Base-by-base conservation (phyloP, 2,329 filamentous ascomycete genomes). In the Fusarium globosum region DNA sequence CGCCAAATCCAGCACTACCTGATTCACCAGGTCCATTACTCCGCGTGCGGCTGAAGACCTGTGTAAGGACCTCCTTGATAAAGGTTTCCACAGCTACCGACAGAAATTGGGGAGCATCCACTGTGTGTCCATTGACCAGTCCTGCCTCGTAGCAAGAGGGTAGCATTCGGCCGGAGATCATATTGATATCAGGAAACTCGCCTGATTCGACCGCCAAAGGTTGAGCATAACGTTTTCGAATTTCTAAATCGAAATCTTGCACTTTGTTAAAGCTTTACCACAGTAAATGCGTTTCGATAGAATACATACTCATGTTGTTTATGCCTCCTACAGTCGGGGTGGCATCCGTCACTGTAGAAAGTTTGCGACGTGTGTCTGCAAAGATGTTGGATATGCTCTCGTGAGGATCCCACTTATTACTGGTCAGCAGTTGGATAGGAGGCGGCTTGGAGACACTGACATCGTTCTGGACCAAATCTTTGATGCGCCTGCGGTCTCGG, bases 241-340 rank as follows among this genome's bases (percentile, higher is more conserved):
- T 92, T 73, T 93, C 91, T 23, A 92, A 80, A 69, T 92, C 90
- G 81, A 90, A 88, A 76, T 92, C 90, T 92, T 69, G 48, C 48
- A 56, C n/a, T 23, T 28, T 28, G 73, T 80, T 61, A 82, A 76
- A 45, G 23, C 18, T 23, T 20, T 30, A 10, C 35, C 26, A 43
- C 16, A 43, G 33, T 39, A 43, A 23, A 38, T 23, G 13, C 45
- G 42, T 16, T 30, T 21, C 15, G 23, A 23, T 16, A 30, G 21
- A 38, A 30, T 38, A 83, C 91, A 80, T 86, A 94, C 92, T 97
- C 86, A 96, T 92, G 75, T 90, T 94, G 75, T 94, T 95, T 51
- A 96, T 87, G 26, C 92, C 92, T 35, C 90, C 92, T n/a, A 92
- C 92, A 78, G 90, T 91, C 35, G 91, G 87, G 33, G 92, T 91